Evolutionary conservation across 2,329 filamentous ascomycete species (phyloP).

Genomic region (Talaromyces atroroseus): DNA sequence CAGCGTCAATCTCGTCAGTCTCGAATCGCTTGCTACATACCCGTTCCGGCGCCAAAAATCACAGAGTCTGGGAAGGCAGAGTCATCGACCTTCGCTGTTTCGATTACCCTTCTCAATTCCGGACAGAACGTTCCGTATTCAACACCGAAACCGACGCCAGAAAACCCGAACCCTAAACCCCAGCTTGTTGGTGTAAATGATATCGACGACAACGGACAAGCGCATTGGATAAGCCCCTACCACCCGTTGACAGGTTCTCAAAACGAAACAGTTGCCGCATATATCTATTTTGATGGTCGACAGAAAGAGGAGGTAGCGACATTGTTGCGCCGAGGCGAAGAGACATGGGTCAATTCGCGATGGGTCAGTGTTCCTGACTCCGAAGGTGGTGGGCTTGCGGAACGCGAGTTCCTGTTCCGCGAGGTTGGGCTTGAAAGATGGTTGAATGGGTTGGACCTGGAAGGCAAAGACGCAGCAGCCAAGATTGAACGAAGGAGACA

Average conservation of each 20-base stretch:
- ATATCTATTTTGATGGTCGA: slow-evolving; percentile 97
- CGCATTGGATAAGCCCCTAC: slow-evolving; percentile 65
- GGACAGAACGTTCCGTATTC: slow-evolving; percentile 89
- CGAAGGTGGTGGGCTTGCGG: slow-evolving; percentile 88
- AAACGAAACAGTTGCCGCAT: slow-evolving; percentile 95
- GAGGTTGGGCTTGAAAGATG: slow-evolving; percentile 94
- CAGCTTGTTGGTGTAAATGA: slow-evolving; percentile 69
- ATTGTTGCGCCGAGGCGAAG: slow-evolving; percentile 81
- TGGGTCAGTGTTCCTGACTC: slow-evolving; percentile 93
- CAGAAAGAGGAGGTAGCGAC: slow-evolving; percentile 96
- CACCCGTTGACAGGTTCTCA: slow-evolving; percentile 85
- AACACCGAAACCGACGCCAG: slow-evolving; percentile 69
- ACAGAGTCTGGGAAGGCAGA: slow-evolving; percentile 71
- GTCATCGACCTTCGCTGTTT: slow-evolving; percentile 94
- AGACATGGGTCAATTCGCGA: slow-evolving; percentile 97
- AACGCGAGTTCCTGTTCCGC: slow-evolving; percentile 93
- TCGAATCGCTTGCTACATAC: slow-evolving; percentile 95
- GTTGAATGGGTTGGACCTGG: slow-evolving; percentile 93
- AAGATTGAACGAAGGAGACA: slow-evolving; percentile 62
- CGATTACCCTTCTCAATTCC: slow-evolving; percentile 88
- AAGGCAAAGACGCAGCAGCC: slow-evolving; percentile 83
- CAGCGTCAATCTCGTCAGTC: slow-evolving; percentile 88
- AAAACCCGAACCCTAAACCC: slow-evolving; percentile 73
- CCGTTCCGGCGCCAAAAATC: slow-evolving; percentile 82
- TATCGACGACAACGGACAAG: slow-evolving; percentile 48